These are phyloP conservation scores for Akanthomyces lecanii DNA, from an alignment of 2,329 filamentous ascomycete genomes.

Conservation along the genomic window DNA sequence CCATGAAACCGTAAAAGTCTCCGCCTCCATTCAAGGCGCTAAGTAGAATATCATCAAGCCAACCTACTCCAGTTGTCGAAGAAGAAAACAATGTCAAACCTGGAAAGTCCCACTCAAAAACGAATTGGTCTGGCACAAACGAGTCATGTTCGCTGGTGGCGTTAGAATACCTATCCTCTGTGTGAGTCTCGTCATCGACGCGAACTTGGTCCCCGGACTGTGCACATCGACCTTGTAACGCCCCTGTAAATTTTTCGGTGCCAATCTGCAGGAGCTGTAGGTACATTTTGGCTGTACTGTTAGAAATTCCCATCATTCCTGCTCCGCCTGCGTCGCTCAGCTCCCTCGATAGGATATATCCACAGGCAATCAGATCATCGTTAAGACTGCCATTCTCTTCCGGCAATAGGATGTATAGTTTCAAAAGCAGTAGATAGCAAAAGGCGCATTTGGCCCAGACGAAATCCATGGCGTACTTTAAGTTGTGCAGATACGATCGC, in stretches of 20 bases:
- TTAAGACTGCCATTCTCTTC: constrained; percentile 17
- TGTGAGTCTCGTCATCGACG: neutral
- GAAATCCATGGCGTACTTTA: constrained; percentile 53
- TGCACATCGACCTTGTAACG: neutral
- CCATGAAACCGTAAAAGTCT: constrained; percentile 20
- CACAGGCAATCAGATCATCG: constrained; percentile 21
- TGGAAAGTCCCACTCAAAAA: constrained; percentile 56
- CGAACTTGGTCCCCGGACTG: neutral
- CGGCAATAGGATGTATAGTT: constrained; percentile 46
- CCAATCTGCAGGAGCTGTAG: constrained; percentile 24
- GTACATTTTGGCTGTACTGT: constrained; percentile 31
- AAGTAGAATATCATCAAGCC: constrained; percentile 26
- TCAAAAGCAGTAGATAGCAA: constrained; percentile 51
- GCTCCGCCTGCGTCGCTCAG: constrained; percentile 24
- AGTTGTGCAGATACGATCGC: constrained; percentile 44
- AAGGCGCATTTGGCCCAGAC: constrained; percentile 57
- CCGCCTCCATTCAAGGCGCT: constrained; percentile 23
- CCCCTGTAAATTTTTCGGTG: constrained; percentile 23
- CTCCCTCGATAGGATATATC: constrained; percentile 23
- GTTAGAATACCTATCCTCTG: neutral
- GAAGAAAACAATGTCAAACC: constrained; percentile 42
- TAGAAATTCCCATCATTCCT: constrained; percentile 23
- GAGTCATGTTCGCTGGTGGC: constrained; percentile 43
- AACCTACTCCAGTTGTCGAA: constrained; percentile 23
- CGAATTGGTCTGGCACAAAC: constrained; percentile 51